Base-by-base conservation (phyloP, 345 rosid genomes). In the Populus alba region DNA sequence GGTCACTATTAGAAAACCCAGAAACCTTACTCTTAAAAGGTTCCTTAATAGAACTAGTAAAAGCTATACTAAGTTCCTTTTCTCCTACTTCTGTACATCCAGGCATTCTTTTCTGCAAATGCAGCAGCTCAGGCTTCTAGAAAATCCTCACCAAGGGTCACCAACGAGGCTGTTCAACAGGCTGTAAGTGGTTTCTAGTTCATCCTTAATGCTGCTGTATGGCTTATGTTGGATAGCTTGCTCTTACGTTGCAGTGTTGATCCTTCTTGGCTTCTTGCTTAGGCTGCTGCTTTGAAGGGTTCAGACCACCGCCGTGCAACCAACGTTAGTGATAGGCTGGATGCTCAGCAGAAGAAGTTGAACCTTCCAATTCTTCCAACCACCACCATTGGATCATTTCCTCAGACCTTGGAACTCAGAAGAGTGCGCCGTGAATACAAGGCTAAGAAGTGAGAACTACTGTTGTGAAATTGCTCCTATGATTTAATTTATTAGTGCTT, bases 371-470 rank as follows among this genome's bases (percentile, higher is more conserved):
- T 93, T 83, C 97, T 95, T 68, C 97, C 97, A 68, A 95, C 97
- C 81, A 94, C 97, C 41, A 92, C 98, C 74, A 92, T 92, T 81
- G 98, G 98, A 66, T 94, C 98, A 73, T 93, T 95, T 87, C 98
- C 99, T 68, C 99, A 93, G 75, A 95, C 98, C 11, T 47, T 85
- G 67, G 98, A 93, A 71, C 98, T 95, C 78, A 92, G 99, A 84
- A 95, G 94, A 78, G 97, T 95, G 65, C 99, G 99, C 79, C 98
- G 99, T 82, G 99, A 93, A 80, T 95, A 91, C 91, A 95, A 95
- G 87, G 99, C 99, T 35, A 95, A 95, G 77, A 95, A 95, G 99
- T 90, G 81, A 85, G 93, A 27, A 77, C 22, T 18, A 41, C 23
- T 67, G 15, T 20, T 37, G 27, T 23, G 4, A 35, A 8, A 17